phyloP scores from a whole-genome alignment of 768 basidiomycete species.

The Amanita phalloides region DNA sequence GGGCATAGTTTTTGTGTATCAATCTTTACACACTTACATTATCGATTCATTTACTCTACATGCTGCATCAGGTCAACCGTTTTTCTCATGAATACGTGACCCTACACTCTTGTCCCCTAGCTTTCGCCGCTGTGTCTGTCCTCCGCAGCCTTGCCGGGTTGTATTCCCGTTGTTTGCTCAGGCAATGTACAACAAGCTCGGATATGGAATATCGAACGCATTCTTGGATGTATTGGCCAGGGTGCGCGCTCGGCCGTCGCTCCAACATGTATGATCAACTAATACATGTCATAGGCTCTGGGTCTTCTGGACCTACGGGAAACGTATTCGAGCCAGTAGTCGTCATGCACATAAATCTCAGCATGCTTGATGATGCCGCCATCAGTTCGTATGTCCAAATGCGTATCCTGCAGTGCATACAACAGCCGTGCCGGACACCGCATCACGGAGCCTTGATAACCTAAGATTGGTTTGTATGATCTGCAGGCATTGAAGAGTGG shows the following conservation, averaged over 20 bases:
- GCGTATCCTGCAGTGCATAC: conserved; percentile 24
- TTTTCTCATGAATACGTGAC: background rate
- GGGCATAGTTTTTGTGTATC: conserved; percentile 56
- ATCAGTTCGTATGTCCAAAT: no score
- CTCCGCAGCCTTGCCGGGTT: conserved; percentile 57
- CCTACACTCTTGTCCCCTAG: conserved; percentile 16
- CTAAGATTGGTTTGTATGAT: no score
- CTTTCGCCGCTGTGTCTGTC: conserved; percentile 53
- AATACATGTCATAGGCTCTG: conserved; percentile 4
- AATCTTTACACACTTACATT: conserved; percentile 55
- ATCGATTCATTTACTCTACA: conserved; percentile 58
- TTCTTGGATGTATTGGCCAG: conserved; percentile 38
- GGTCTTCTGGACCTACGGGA: conserved; percentile 7
- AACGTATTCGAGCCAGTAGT: conserved; percentile 2
- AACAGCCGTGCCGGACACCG: conserved; percentile 53
- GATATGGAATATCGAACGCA: conserved; percentile 61
- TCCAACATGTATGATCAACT: background rate
- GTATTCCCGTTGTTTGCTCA: conserved; percentile 74
- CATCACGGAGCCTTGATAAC: no score
- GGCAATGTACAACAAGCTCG: conserved; percentile 51
- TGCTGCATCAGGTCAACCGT: conserved; percentile 48
- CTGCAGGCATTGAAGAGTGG: no score
- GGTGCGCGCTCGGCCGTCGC: conserved; percentile 23
- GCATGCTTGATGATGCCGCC: no score
- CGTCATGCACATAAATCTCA: conserved; percentile 2